phyloP scores from a whole-genome alignment of 208 protist species.

The Balamuthia mandrillaris region DNA sequence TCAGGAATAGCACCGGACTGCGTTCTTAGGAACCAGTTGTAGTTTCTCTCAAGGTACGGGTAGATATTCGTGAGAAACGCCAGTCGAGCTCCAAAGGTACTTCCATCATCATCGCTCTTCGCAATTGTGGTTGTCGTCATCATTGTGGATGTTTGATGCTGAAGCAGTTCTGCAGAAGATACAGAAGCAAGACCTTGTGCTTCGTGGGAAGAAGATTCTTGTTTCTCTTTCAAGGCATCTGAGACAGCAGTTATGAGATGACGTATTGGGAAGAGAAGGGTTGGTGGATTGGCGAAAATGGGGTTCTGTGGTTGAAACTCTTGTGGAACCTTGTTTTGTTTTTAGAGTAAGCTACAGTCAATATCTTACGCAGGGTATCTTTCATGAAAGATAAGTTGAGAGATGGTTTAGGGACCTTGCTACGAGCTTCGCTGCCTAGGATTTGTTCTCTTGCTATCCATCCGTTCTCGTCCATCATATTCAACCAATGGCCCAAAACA shows the following conservation, averaged over 20 bases:
- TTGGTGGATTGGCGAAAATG: constrained; percentile 75
- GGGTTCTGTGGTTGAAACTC: constrained; percentile 71
- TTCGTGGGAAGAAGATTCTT: too few relatives aligned
- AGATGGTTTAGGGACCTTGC: constrained; percentile 27
- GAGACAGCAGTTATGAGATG: neutral
- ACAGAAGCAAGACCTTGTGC: too few relatives aligned
- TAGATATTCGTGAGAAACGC: constrained; percentile 45
- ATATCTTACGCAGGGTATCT: neutral
- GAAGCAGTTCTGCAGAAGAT: too few relatives aligned
- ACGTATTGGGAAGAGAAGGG: constrained; percentile 61
- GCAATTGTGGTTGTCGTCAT: neutral
- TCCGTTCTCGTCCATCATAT: constrained; percentile 69
- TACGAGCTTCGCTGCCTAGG: constrained; percentile 68
- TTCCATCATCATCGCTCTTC: neutral
- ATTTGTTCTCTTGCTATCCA: constrained; percentile 86
- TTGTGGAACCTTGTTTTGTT: constrained; percentile 51
- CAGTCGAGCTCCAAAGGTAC: neutral
- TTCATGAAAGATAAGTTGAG: neutral
- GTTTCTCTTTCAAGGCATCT: too few relatives aligned
- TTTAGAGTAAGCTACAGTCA: neutral
- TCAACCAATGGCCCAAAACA: constrained; percentile 72
- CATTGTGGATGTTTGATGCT: neutral
- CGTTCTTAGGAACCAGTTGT: constrained; percentile 58
- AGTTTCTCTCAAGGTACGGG: constrained; percentile 44
- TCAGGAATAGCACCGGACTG: constrained; percentile 33